A percentile compares a stretch with the other conserved stretches of the same genome.
phyloP scores from a whole-genome alignment of 495 filamentous ascomycete genomes.

The Evernia prunastri region DNA sequence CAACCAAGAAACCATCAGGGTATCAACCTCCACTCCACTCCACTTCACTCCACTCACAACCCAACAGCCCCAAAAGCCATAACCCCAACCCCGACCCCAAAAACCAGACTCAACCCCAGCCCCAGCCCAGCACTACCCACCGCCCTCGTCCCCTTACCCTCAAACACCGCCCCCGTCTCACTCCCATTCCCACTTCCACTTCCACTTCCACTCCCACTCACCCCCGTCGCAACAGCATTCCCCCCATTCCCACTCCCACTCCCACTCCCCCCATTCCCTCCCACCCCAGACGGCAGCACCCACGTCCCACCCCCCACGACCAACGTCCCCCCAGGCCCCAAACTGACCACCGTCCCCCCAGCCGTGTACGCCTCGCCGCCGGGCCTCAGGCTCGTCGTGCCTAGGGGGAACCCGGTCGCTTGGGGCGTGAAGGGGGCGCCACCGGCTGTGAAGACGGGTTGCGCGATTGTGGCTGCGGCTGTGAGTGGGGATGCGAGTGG shows the following conservation, averaged over 20 bases:
- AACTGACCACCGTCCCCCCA: not conserved
- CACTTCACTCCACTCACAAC: not conserved
- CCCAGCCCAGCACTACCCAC: not conserved
- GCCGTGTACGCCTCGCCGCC: not conserved
- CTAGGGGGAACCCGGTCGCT: not conserved
- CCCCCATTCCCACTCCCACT: too few species aligned
- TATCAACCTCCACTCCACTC: not conserved
- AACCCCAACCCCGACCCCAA: slow-evolving; percentile 1
- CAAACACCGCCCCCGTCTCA: not conserved
- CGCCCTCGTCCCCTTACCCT: not conserved
- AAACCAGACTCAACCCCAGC: not conserved
- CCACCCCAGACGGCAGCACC: not conserved
- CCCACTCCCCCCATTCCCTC: too few species aligned
- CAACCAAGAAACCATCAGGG: not conserved
- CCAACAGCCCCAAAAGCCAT: not conserved
- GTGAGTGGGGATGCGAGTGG: not conserved
- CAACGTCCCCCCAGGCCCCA: not conserved
- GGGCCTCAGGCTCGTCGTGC: not conserved
- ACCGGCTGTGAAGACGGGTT: slow-evolving; percentile 9
- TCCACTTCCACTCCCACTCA: not conserved
- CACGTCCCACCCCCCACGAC: not conserved
- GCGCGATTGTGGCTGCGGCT: too few species aligned
- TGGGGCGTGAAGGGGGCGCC: not conserved
- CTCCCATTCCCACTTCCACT: not conserved
- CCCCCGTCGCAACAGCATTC: not conserved